Evolutionary conservation across 2,329 filamentous ascomycete genomes (phyloP).

Genomic region (Davidsoniella virescens): DNA sequence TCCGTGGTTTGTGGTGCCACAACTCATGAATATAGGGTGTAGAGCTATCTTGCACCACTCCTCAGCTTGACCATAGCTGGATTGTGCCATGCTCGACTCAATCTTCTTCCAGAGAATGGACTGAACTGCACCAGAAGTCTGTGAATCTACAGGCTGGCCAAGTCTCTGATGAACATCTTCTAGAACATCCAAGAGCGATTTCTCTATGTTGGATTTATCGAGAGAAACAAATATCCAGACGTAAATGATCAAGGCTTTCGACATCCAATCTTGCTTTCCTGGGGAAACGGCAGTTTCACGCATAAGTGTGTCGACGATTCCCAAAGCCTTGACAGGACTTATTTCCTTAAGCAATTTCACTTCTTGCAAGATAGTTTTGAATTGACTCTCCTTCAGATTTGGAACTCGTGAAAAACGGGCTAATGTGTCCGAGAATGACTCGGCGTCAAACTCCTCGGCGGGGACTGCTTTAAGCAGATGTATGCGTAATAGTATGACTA

Average conservation of each 20-base stretch:
- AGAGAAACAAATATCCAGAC: constrained; percentile 45
- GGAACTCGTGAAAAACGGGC: constrained; percentile 43
- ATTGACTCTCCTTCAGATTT: constrained; percentile 43
- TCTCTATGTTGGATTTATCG: constrained; percentile 11
- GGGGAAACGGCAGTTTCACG: constrained; percentile 34
- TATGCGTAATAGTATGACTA: constrained; percentile 51
- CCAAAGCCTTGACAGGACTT: constrained; percentile 30
- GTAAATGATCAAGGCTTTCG: constrained; percentile 50
- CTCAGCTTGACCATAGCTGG: constrained; percentile 38
- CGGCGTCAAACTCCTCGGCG: constrained; percentile 30
- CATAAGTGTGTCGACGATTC: constrained; percentile 48
- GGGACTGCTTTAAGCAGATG: constrained; percentile 41
- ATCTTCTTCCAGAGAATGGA: constrained; percentile 69
- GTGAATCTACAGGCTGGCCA: constrained; percentile 33
- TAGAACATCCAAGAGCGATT: constrained; percentile 13
- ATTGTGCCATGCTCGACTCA: constrained; percentile 39
- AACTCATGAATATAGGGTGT: constrained; percentile 48
- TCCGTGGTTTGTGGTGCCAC: constrained; percentile 47
- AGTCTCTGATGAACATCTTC: constrained; percentile 27
- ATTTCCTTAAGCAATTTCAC: constrained; percentile 46
- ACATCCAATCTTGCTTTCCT: constrained; percentile 42
- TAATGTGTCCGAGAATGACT: constrained; percentile 37
- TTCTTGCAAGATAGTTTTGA: constrained; percentile 51
- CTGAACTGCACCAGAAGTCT: constrained; percentile 50
- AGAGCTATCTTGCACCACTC: constrained; percentile 58